phyloP scores from a whole-genome alignment of 2,329 filamentous ascomycete species.

The Pseudocercospora eumusae region DNA sequence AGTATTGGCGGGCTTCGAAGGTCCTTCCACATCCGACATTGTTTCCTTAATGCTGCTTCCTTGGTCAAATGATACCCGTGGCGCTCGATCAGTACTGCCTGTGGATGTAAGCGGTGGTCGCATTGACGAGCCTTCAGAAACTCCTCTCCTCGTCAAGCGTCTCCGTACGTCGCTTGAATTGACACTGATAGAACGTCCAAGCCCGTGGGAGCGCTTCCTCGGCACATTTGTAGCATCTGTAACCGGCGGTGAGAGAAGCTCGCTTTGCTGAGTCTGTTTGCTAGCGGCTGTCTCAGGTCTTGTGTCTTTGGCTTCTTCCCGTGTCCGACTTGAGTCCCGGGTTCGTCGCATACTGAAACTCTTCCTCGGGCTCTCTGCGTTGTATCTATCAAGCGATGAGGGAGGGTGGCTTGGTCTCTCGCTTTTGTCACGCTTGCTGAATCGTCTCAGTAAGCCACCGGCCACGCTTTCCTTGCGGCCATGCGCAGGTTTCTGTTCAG shows the following conservation, averaged over 20 bases:
- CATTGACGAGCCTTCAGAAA: slow-evolving; percentile 54
- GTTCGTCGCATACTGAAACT: slow-evolving; percentile 80
- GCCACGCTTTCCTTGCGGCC: slow-evolving; percentile 79
- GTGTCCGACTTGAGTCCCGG: slow-evolving; percentile 51
- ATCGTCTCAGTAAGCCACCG: slow-evolving; percentile 78
- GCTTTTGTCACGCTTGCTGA: slow-evolving; percentile 78
- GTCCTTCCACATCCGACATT: slow-evolving; percentile 52
- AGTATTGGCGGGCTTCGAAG: slow-evolving; percentile 48
- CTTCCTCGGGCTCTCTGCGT: slow-evolving; percentile 72
- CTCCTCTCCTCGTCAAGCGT: slow-evolving; percentile 59
- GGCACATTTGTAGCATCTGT: slow-evolving; percentile 51
- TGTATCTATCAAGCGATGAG: slow-evolving; percentile 76
- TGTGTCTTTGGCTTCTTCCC: slow-evolving; percentile 48
- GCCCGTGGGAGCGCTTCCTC: slow-evolving; percentile 53
- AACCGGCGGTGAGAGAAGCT: slow-evolving; percentile 73
- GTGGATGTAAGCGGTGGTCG: slow-evolving; percentile 34
- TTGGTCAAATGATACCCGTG: slow-evolving; percentile 43
- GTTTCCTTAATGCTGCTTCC: slow-evolving; percentile 39
- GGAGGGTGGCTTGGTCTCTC: slow-evolving; percentile 66
- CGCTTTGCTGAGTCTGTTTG: slow-evolving; percentile 41
- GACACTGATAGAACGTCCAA: slow-evolving; percentile 87
- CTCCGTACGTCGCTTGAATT: slow-evolving; percentile 81
- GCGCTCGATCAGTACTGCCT: slow-evolving; percentile 29
- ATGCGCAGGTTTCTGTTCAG: slow-evolving; percentile 54
- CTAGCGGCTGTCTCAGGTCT: slow-evolving; percentile 59